Conservation (phyloP, 495 filamentous ascomycete genomes). For the Ramalina peruviana region DNA sequence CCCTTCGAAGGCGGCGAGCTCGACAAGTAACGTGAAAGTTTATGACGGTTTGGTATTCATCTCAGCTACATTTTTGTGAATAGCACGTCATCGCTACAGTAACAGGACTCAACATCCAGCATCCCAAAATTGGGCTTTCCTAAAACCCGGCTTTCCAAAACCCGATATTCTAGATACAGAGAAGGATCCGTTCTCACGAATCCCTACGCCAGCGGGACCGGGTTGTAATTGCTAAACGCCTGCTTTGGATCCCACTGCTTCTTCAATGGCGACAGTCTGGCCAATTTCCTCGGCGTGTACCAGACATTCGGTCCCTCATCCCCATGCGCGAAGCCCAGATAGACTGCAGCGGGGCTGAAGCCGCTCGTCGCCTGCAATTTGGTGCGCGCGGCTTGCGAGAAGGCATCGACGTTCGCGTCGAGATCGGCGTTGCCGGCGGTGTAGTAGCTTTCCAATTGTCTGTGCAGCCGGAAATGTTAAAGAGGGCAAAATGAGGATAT, state of each 20-base stretch:
- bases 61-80: no score
- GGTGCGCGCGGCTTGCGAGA: conserved; percentile 2
- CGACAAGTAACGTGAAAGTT: no score
- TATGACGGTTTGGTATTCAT: no score
- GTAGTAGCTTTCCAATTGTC: not conserved
- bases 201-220: not conserved
- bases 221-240: conserved; percentile 15
- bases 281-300: conserved; percentile 13
- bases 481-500: no score
- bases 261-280: conserved; percentile 15
- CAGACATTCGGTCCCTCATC: conserved; percentile 22
- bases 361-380: conserved; percentile 14
- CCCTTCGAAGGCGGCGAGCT: no score
- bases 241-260: conserved; percentile 20
- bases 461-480: not conserved
- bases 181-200: not conserved
- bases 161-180: no score
- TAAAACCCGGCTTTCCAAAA: no score
- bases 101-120: no score
- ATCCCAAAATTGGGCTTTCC: no score
- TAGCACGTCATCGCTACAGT: no score
- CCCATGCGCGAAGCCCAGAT: conserved; percentile 25
- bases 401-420: not conserved
- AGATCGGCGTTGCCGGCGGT: not conserved
- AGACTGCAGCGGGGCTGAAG: conserved; percentile 13